Evolutionary conservation across 2,329 filamentous ascomycete species (phyloP).

Genomic region (Dothistroma pini): DNA sequence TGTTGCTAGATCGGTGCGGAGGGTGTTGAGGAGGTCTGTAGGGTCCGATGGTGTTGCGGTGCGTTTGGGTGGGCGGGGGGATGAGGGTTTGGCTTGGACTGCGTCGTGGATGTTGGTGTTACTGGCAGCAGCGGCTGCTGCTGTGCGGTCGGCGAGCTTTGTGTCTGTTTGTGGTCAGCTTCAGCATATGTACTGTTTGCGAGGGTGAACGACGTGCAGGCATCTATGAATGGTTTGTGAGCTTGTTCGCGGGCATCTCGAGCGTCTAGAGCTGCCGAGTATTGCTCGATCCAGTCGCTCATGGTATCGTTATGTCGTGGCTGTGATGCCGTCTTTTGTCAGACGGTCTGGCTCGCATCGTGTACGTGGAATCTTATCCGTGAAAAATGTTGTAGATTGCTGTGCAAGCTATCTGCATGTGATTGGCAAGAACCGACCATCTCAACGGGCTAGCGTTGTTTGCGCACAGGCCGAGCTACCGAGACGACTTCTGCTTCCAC

Average conservation of each 20-base stretch:
- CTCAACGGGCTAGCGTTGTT: neutral
- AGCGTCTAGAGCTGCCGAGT: constrained; percentile 68
- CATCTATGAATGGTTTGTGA: constrained; percentile 67
- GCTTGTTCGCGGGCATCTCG: constrained; percentile 65
- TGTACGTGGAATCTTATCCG: neutral
- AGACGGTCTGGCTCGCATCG: neutral
- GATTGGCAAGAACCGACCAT: neutral
- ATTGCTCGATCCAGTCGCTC: constrained; percentile 77
- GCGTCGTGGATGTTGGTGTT: constrained; percentile 7
- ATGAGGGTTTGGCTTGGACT: constrained; percentile 23
- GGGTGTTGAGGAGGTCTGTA: constrained; percentile 55
- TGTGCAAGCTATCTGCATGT: neutral
- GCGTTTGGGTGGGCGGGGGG: constrained; percentile 55
- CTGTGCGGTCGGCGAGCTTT: constrained; percentile 45
- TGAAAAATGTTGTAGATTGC: neutral
- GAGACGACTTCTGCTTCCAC: neutral
- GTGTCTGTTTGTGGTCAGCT: constrained; percentile 35
- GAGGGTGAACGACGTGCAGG: constrained; percentile 57
- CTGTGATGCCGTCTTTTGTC: neutral
- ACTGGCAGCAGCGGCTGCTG: constrained; percentile 23
- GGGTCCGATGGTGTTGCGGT: constrained; percentile 18
- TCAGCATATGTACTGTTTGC: neutral
- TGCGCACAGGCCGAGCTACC: neutral
- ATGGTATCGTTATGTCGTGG: constrained; percentile 36
- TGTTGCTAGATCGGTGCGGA: constrained; percentile 68